phyloP scores from a whole-genome alignment of 768 basidiomycete genomes.

The Auriscalpium microsporum region DNA sequence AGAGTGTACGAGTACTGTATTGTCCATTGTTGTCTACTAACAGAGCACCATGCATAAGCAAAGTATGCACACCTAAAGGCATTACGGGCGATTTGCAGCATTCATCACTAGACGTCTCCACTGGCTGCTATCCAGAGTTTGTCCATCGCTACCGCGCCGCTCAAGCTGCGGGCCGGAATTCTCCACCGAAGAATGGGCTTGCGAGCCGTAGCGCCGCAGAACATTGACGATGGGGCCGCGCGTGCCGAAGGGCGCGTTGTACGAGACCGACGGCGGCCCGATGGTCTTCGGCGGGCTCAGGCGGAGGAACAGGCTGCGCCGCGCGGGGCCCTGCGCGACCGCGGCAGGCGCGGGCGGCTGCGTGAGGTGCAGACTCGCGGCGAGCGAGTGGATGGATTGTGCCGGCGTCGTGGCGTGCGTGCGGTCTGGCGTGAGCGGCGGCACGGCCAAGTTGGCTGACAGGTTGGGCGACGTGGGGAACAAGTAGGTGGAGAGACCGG shows the following conservation, averaged over 20 bases:
- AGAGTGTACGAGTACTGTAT: too few relatives aligned
- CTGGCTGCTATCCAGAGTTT: slow-evolving; percentile 1
- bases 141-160: not conserved
- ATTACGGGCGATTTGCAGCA: not conserved
- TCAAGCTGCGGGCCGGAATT: not conserved
- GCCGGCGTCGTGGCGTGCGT: not conserved
- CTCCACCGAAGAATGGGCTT: not conserved
- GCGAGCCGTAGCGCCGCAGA: not conserved
- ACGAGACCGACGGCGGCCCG: not conserved
- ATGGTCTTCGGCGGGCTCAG: not conserved
- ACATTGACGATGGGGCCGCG: not conserved
- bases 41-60: too few relatives aligned
- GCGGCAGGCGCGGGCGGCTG: not conserved
- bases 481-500: not conserved
- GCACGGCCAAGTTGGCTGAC: too few relatives aligned
- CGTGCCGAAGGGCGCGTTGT: not conserved
- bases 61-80: too few relatives aligned
- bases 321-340: not conserved
- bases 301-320: not conserved
- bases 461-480: not conserved
- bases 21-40: too few relatives aligned
- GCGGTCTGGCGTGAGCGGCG: not conserved
- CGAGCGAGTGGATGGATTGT: not conserved
- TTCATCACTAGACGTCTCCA: slow-evolving; percentile 4
- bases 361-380: slow-evolving; percentile 7